phyloP scores from a whole-genome alignment of 345 rosid species.

The sweet orange (Citrus sinensis) region DVS_A1.0 CM039167.1:27370501-27371000 shows the following conservation, averaged over 20 bases:
- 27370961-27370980: background rate
- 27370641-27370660: conserved; percentile 53
- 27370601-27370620: conserved; percentile 49
- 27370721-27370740: conserved; percentile 92
- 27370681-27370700: conserved; percentile 84
- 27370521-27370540: conserved; percentile 20
- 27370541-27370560: conserved; percentile 5
- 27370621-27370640: conserved; percentile 28
- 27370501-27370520: conserved; percentile 79
- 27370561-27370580: background rate
- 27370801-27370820: conserved; percentile 7
- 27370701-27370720: conserved; percentile 72
- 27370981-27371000: background rate
- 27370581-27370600: conserved; percentile 8
- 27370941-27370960: background rate
- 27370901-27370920: background rate
- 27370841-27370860: background rate
- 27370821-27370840: background rate
- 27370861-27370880: background rate
- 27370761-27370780: conserved; percentile 97
- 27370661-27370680: conserved; percentile 65
- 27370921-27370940: background rate
- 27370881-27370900: background rate
- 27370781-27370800: conserved; percentile 94
- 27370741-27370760: conserved; percentile 47